Evolutionary conservation across 1,284 basidiomycete genomes (phyloP).

Genomic region (Cystobasidium slooffiae): DNA sequence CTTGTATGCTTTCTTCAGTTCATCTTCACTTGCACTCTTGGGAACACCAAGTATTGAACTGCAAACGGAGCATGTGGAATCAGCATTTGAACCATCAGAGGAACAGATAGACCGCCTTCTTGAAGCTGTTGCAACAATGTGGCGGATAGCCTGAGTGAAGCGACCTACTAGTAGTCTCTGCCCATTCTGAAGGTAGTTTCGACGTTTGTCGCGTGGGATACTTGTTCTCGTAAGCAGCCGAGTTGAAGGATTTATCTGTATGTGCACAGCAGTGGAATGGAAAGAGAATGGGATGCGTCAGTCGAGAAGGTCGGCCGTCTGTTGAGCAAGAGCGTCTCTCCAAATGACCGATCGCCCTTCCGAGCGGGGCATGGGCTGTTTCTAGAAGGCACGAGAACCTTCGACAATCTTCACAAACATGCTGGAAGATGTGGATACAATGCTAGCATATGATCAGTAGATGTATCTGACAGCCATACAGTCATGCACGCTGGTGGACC

Average conservation of each 20-base stretch:
- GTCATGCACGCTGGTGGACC: too few relatives aligned
- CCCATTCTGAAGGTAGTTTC: slow-evolving; percentile 6
- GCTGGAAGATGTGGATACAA: not conserved
- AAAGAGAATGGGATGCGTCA: not conserved
- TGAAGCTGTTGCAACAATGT: not conserved
- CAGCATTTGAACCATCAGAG: not conserved
- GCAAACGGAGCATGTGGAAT: not conserved
- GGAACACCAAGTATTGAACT: slow-evolving; percentile 67
- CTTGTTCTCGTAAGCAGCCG: not conserved
- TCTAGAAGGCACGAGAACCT: slow-evolving; percentile 18
- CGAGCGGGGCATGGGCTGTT: slow-evolving; percentile 5
- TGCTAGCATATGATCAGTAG: not conserved
- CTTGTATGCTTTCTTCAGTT: slow-evolving; percentile 68
- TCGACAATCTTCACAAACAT: not conserved
- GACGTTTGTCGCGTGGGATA: not conserved
- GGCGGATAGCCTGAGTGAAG: not conserved
- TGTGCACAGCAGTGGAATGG: not conserved
- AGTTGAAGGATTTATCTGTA: not conserved
- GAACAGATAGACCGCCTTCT: too few relatives aligned
- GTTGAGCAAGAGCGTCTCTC: not conserved
- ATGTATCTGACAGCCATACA: not conserved
- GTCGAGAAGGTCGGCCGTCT: not conserved
- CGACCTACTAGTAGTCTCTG: slow-evolving; percentile 35
- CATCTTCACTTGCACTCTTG: slow-evolving; percentile 75
- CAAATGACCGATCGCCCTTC: not conserved